phyloP scores from a whole-genome alignment of 257 asterid species.

The Solanum bulbocastanum region DNA sequence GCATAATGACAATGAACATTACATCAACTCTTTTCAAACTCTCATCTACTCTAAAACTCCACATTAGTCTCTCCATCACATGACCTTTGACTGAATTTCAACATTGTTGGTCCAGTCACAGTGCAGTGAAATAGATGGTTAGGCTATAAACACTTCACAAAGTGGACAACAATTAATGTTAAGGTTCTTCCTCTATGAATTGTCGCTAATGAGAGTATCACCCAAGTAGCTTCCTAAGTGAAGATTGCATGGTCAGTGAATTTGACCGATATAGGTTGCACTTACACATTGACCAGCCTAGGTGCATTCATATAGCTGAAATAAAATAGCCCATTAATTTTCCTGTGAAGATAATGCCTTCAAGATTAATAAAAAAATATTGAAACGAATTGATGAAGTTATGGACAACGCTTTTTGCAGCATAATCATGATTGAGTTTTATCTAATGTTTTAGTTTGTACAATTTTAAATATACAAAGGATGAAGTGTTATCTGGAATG shows the following conservation, averaged over 20 bases:
- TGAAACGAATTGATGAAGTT: background rate
- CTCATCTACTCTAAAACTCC: background rate
- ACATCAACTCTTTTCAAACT: background rate
- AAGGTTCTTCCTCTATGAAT: background rate
- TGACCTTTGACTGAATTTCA: background rate
- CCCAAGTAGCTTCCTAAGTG: background rate
- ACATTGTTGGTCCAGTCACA: background rate
- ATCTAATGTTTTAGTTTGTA: background rate
- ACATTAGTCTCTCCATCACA: background rate
- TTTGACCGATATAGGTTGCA: background rate
- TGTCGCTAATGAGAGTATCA: background rate
- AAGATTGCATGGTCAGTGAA: background rate
- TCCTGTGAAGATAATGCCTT: background rate
- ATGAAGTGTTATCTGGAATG: too few species aligned
- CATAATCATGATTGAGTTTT: background rate
- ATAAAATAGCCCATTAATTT: background rate
- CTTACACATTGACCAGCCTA: background rate
- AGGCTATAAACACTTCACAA: background rate
- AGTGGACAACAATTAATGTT: background rate
- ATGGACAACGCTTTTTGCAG: background rate
- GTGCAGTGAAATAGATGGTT: background rate
- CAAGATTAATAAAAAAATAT: background rate
- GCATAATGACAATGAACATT: background rate
- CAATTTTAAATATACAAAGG: background rate
- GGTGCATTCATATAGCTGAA: background rate